Conservation (phyloP, 1,284 basidiomycete genomes). For the Puccinia triticina region DNA sequence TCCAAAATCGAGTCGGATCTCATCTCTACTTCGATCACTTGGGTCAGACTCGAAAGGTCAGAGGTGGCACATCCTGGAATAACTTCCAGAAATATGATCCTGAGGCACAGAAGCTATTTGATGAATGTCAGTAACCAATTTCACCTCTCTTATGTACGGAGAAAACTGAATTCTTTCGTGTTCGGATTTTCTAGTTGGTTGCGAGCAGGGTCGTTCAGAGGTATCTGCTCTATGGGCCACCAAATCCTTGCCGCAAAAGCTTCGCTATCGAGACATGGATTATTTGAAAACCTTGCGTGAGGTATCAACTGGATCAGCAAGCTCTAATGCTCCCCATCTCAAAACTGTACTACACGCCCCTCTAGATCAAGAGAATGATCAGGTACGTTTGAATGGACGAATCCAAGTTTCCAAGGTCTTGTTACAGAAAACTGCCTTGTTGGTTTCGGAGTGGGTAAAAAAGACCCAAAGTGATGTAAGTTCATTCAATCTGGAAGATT, state of each 20-base stretch:
- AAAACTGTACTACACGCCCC: neutral
- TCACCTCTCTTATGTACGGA: too few relatives aligned
- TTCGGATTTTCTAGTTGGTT: neutral
- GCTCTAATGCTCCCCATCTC: neutral
- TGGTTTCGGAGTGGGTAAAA: neutral
- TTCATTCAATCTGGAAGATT: neutral
- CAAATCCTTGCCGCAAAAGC: neutral
- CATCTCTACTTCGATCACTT: neutral
- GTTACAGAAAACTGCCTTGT: neutral
- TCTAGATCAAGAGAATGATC: neutral
- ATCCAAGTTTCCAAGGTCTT: neutral
- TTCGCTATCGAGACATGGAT: neutral
- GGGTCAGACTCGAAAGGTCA: neutral
- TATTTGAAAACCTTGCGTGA: neutral
- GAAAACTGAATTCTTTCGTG: neutral
- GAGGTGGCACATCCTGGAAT: neutral
- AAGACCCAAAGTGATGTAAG: neutral
- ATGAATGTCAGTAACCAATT: neutral
- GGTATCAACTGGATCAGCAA: neutral
- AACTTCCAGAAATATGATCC: slow-evolving; percentile 5
- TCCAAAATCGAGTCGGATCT: neutral
- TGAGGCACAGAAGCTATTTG: neutral
- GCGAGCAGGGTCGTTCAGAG: neutral
- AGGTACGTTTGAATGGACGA: neutral
- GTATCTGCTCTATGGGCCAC: neutral